A percentile compares a stretch with the other conserved stretches of the same genome.
These are phyloP conservation scores for Naganishia vishniacii DNA, from an alignment of 768 basidiomycete species.

Conservation along the genomic window DNA sequence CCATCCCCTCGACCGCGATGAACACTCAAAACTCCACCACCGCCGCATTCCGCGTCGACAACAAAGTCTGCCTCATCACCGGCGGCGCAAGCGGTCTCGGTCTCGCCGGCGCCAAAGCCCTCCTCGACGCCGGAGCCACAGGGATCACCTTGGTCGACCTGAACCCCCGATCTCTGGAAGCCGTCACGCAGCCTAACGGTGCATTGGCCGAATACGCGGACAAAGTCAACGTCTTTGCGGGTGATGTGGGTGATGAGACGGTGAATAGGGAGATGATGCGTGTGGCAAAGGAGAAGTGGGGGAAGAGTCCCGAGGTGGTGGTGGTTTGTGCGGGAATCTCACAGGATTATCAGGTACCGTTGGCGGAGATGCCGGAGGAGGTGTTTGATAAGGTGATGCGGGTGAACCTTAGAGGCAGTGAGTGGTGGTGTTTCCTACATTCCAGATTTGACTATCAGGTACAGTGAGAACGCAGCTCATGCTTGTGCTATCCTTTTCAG, in stretches of 20 bases:
- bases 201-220: not conserved
- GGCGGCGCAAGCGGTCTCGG: constrained; percentile 20
- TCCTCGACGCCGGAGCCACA: constrained; percentile 15
- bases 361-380: constrained; percentile 22
- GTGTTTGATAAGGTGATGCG: constrained; percentile 20
- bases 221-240: not conserved
- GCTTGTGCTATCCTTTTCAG: not conserved
- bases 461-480: no score
- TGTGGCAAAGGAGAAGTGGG: not conserved
- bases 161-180: not conserved
- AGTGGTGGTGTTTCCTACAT: not conserved
- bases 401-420: constrained; percentile 14
- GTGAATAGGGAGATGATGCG: constrained; percentile 6
- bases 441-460: not conserved
- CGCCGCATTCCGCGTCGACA: constrained; percentile 18
- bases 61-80: constrained; percentile 16
- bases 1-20: no score
- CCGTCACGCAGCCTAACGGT: not conserved
- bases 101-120: constrained; percentile 14
- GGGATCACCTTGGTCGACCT: constrained; percentile 19
- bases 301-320: constrained; percentile 16
- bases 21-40: constrained; percentile 11
- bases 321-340: constrained; percentile 19
- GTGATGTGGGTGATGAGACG: constrained; percentile 1
- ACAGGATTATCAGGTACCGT: constrained; percentile 11